These are phyloP conservation scores for Anisodus tanguticus DNA, from an alignment of 257 asterid species.

Conservation along the genomic window DNA sequence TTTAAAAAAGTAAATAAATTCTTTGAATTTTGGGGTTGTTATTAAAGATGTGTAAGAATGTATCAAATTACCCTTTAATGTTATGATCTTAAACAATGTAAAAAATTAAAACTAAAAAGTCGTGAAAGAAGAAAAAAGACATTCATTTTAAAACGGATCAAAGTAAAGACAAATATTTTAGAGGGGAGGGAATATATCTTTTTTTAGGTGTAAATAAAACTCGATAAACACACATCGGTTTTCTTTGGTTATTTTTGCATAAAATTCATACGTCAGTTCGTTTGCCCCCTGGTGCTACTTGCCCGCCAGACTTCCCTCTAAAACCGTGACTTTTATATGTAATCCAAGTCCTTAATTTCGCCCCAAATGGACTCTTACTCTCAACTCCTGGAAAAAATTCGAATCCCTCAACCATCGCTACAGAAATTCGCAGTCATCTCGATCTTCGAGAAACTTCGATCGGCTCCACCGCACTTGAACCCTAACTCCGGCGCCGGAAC, in stretches of 20 bases:
- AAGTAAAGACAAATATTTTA: too few relatives aligned
- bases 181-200: too few relatives aligned
- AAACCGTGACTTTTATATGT: background rate
- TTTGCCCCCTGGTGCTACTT: background rate
- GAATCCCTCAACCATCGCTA: conserved; percentile 83
- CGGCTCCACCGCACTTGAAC: conserved; percentile 55
- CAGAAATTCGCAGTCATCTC: conserved; percentile 83
- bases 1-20: too few relatives aligned
- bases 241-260: background rate
- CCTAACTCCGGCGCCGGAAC: conserved; percentile 57
- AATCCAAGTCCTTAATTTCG: background rate
- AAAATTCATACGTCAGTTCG: background rate
- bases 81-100: too few relatives aligned
- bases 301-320: background rate
- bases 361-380: conserved; percentile 42
- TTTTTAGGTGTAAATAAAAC: background rate
- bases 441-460: conserved; percentile 73
- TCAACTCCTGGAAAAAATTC: conserved; percentile 63
- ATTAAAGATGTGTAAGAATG: too few relatives aligned
- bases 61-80: too few relatives aligned
- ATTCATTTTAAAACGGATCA: too few relatives aligned
- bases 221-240: background rate
- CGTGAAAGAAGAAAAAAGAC: too few relatives aligned
- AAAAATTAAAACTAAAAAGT: too few relatives aligned
- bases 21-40: too few relatives aligned